Evolutionary conservation across 305 asterid genomes (phyloP).

Genomic region (Solanum hybrid): DNA sequence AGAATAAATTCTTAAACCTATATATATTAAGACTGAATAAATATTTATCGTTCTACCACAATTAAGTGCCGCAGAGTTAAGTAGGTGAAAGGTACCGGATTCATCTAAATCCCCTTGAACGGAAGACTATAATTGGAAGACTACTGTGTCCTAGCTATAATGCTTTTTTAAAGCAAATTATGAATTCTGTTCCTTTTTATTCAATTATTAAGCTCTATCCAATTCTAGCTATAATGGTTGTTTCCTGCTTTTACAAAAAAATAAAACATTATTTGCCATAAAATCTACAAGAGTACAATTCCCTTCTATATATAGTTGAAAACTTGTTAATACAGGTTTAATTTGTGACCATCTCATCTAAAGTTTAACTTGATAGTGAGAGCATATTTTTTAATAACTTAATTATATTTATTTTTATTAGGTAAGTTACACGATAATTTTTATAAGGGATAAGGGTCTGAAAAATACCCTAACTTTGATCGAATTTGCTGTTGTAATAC

Average conservation of each 20-base stretch:
- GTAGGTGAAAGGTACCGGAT: rapidly evolving
- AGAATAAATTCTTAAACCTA: neutral
- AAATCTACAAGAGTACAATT: neutral
- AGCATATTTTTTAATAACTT: neutral
- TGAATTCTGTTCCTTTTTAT: neutral
- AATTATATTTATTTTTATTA: too few species aligned
- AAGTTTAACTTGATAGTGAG: neutral
- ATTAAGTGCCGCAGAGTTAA: rapidly evolving
- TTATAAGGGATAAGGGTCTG: too few species aligned
- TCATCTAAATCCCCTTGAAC: neutral
- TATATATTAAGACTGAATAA: neutral
- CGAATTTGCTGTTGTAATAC: too few species aligned
- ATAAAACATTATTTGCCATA: neutral
- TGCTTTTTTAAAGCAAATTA: neutral
- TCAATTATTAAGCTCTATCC: neutral
- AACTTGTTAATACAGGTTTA: neutral
- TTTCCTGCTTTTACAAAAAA: neutral
- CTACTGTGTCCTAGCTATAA: neutral
- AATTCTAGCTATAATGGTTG: neutral
- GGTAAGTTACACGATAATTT: too few species aligned
- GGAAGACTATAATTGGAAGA: neutral
- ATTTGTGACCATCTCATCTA: neutral
- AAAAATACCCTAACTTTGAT: too few species aligned
- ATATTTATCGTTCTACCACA: neutral
- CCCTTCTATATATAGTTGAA: neutral